Percentiles rank a stretch among this genome's conserved stretches.
Conservation (phyloP, 176 grass and related monocot species). For the Oropetium thomaeum region DNA sequence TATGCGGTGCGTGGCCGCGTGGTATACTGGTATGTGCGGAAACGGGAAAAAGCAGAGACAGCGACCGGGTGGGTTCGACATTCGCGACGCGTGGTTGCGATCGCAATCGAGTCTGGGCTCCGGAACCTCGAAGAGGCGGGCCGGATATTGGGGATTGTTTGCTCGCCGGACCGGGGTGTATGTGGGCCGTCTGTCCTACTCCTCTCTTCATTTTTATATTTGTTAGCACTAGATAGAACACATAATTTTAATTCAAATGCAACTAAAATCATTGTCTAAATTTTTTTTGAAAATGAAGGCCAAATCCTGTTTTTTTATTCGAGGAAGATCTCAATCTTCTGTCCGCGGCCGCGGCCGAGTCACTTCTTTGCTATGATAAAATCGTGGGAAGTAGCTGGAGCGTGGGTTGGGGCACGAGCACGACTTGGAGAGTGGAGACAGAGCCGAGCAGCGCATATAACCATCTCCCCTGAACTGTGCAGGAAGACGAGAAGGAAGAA, state of each 20-base stretch:
- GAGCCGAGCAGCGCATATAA: neutral
- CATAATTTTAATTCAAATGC: no score
- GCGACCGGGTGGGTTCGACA: slow-evolving; percentile 19
- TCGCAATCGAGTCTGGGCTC: neutral
- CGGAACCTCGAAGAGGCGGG: neutral
- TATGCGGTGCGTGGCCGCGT: slow-evolving; percentile 35
- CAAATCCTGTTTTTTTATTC: no score
- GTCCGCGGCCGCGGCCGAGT: neutral
- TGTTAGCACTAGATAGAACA: no score
- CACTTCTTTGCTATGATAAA: neutral
- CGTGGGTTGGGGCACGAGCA: neutral
- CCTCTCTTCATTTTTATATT: no score
- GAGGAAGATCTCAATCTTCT: no score
- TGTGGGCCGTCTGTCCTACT: neutral
- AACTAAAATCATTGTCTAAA: no score
- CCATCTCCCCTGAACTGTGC: neutral
- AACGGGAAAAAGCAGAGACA: neutral
- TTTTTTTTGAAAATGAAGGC: no score
- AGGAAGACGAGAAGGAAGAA: neutral
- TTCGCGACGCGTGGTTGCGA: slow-evolving; percentile 27
- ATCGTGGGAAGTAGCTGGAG: neutral
- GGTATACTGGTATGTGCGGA: slow-evolving; percentile 39
- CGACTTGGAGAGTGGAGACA: no score
- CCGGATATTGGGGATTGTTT: neutral
- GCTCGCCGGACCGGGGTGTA: neutral